Percentiles rank a stretch among this genome's conserved stretches.
Conservation (phyloP, 2,329 filamentous ascomycete genomes). For the Aspergillus oerlinghausenensis region DNA sequence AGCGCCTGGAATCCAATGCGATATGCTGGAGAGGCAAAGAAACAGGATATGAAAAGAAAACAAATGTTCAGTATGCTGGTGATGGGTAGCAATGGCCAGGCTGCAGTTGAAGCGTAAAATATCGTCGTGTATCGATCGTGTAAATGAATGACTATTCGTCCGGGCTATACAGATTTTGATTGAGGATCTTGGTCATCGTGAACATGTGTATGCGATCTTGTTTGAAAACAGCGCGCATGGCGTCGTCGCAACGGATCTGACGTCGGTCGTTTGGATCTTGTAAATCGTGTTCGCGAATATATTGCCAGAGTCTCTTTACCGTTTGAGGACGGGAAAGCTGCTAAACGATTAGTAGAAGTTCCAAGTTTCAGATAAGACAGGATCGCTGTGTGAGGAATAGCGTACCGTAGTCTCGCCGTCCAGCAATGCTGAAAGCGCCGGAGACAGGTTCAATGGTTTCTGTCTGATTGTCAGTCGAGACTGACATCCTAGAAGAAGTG, state of each 20-base stretch:
- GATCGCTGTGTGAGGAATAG: not conserved
- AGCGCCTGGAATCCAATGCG: constrained; percentile 30
- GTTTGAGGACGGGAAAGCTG: constrained; percentile 90
- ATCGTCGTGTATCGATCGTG: constrained; percentile 14
- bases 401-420: constrained; percentile 42
- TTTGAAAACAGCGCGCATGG: constrained; percentile 89
- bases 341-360: constrained; percentile 15
- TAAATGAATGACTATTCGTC: constrained; percentile 55
- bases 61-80: constrained; percentile 21
- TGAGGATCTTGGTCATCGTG: constrained; percentile 96
- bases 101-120: constrained; percentile 1
- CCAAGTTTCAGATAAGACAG: not conserved
- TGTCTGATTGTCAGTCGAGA: constrained; percentile 12
- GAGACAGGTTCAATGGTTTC: constrained; percentile 45
- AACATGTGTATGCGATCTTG: constrained; percentile 94
- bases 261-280: constrained; percentile 90
- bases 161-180: constrained; percentile 79
- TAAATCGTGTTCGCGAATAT: constrained; percentile 82
- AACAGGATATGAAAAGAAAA: constrained; percentile 13
- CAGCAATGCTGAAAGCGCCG: constrained; percentile 42
- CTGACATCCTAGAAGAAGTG: not conserved
- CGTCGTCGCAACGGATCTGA: constrained; percentile 88
- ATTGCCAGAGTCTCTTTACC: constrained; percentile 93
- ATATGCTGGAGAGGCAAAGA: constrained; percentile 19
- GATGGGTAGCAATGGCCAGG: constrained; percentile 13